phyloP scores from a whole-genome alignment of 129 eudicot genomes.

The Ambrosia trifida region DNA sequence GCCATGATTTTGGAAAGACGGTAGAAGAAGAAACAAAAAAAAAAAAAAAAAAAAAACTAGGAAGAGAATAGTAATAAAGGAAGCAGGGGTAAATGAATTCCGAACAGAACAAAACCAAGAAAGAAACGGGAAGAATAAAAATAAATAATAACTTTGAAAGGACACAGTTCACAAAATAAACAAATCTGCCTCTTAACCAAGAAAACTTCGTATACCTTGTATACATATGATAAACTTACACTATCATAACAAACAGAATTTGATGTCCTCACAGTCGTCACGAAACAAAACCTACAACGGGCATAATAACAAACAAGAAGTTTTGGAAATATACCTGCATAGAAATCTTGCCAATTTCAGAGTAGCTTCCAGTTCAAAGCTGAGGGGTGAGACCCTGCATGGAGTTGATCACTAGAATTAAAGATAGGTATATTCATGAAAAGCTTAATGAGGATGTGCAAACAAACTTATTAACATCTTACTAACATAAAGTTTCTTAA shows the following conservation, averaged over 20 bases:
- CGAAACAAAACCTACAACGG: slow-evolving; percentile 6
- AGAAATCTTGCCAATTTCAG: slow-evolving; percentile 89
- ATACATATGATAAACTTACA: neutral
- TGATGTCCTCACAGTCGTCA: slow-evolving; percentile 14
- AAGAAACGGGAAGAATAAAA: neutral
- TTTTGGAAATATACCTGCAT: slow-evolving; percentile 63
- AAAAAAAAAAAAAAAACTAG: neutral
- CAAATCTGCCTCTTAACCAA: slow-evolving; percentile 16
- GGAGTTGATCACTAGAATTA: slow-evolving; percentile 22
- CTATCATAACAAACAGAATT: slow-evolving; percentile 2
- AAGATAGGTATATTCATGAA: slow-evolving; percentile 17
- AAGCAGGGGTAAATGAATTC: neutral
- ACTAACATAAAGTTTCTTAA: slow-evolving; percentile 15
- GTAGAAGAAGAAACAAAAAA: slow-evolving; percentile 9
- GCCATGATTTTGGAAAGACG: neutral
- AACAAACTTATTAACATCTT: slow-evolving; percentile 4
- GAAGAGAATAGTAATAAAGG: neutral
- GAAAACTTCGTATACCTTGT: neutral
- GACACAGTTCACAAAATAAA: neutral
- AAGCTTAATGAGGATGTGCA: neutral
- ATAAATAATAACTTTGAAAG: neutral
- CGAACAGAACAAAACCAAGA: neutral
- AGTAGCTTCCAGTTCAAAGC: slow-evolving; percentile 99
- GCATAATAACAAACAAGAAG: slow-evolving; percentile 14
- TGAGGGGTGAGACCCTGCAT: slow-evolving; percentile 92